Evolutionary conservation across 352 stramenopile genomes (phyloP), one percentile per base, ranked within the genome.

Genomic region (Paralagenidium karlingii): DNA sequence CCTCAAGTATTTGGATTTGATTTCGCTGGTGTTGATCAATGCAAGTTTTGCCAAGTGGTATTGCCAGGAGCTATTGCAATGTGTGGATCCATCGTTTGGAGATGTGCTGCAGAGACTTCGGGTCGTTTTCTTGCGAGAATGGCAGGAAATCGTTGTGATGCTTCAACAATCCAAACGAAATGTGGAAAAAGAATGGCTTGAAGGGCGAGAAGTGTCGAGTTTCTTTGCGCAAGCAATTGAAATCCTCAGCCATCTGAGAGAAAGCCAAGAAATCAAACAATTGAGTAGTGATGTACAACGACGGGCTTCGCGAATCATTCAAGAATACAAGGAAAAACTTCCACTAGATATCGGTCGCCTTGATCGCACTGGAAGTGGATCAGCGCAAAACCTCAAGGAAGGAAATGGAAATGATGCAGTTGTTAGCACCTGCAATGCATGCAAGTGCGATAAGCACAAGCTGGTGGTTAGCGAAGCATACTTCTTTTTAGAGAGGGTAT

Each of bases 1-100:
- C n/a, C n/a, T n/a, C n/a, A n/a, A 79, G 33, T 63, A 89, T 42
- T 66, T 68, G 1, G 58, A 81, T 28, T 57, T 67, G 12, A 80
- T 89, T 13, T 85, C 73, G 28, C 81, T 82, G 20, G 57, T 87
- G 8, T 84, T 73, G 3, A 84, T 68, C 2, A 87, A 84, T 28
- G 60, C 63, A 2, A 51, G 51, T 13, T 87, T 85, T 37, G 60
- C 73, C 11, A 61, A 80, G 16, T 65, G 85, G 34, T 89, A 89
- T 44, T 63, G 63, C 0, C 37, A 60, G 31, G 62, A 71, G 8
- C 38, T 89, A 5, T 43, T 45, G 21, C 75, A 68, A 8, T 34
- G 84, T 19, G 47, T 89, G 2, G 75, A 85, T 29, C 73, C 76
- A 5, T 68, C 69, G 20, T 54, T 89, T 15, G 57, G 63, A 0